Evolutionary conservation across 2,329 filamentous ascomycete genomes (phyloP), one percentile per base, ranked within the genome.

Genomic region (Ophiosphaerella herpotricha): DNA sequence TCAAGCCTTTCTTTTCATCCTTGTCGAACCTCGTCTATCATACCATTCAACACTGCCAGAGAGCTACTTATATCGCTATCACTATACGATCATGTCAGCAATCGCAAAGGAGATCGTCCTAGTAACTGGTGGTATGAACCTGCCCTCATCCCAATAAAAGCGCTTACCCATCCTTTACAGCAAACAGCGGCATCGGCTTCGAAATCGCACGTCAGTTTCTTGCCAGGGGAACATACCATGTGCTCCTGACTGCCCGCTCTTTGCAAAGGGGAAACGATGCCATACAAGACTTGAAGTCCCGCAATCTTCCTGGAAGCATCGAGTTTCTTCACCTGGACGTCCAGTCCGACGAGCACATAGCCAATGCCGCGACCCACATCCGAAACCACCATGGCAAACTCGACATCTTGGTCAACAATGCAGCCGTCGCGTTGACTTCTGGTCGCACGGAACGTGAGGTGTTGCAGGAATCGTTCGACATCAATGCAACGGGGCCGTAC

Each of bases 121-220:
- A 1, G 57, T 75, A 41, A 74, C 72, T 2, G 73, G 73, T 7
- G 69, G 70, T 72, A 63, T 6, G 53, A 36, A 4, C n/a, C 11
- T 35, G 41, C 21, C 5, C 13, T 4, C 7, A 36, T 11, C 5
- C 23, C 14, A 7, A 14, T n/a, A 21, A 7, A 38, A n/a, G 8
- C 37, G 8, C n/a, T n/a, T 29, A 7, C 23, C 43, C 33, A 47
- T 33, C 24, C 36, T 41, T 29, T 35, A 21, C 16, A 46, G 77
- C 72, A 18, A 82, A 78, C 56, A 74, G 72, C 45, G 80, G 80
- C 44, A 79, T 82, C 23, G 80, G 80, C 26, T 76, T 74, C 50
- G 78, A 79, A 48, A 71, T 77, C 8, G 75, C 74, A 6, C 67
- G 70, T 43, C 65, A 73, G 33, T 68, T 74, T 2, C 70, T 77